Conservation (phyloP, 106 monocot genomes). For the Alisma plantagoaquatica region DNA sequence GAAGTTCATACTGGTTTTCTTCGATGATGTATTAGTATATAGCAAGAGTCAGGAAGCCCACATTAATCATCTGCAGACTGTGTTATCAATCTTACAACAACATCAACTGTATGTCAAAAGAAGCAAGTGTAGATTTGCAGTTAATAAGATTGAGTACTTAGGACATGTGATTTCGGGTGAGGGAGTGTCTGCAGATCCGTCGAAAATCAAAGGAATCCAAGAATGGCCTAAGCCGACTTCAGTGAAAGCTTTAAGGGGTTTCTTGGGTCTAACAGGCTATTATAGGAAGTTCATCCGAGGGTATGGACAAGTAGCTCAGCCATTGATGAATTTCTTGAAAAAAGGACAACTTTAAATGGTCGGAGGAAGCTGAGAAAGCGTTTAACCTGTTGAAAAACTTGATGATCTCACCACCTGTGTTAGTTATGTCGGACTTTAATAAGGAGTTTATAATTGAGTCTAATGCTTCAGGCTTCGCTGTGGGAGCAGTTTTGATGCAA, state of each 20-base stretch:
- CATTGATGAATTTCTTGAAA: not conserved
- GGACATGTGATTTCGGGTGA: not conserved
- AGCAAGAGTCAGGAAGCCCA: not conserved
- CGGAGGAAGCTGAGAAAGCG: not conserved
- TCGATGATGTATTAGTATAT: not conserved
- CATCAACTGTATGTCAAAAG: not conserved
- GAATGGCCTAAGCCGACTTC: not conserved
- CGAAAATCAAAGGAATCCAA: not conserved
- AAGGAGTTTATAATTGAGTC: not conserved
- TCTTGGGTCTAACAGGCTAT: constrained; percentile 4
- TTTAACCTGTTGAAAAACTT: not conserved
- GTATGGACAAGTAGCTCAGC: not conserved
- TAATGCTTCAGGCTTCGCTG: not conserved
- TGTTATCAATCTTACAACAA: not conserved
- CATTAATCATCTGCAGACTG: not conserved
- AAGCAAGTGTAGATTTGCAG: not conserved
- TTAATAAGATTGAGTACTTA: not conserved
- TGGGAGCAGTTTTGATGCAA: constrained; percentile 6
- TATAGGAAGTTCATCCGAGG: not conserved
- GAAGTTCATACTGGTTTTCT: no score
- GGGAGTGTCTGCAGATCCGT: not conserved
- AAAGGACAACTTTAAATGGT: not conserved
- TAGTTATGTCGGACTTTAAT: constrained; percentile 1
- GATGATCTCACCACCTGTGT: not conserved
- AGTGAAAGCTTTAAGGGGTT: not conserved